phyloP scores from a whole-genome alignment of 805 yeast genomes.

The Teunomyces kruisii region DNA sequence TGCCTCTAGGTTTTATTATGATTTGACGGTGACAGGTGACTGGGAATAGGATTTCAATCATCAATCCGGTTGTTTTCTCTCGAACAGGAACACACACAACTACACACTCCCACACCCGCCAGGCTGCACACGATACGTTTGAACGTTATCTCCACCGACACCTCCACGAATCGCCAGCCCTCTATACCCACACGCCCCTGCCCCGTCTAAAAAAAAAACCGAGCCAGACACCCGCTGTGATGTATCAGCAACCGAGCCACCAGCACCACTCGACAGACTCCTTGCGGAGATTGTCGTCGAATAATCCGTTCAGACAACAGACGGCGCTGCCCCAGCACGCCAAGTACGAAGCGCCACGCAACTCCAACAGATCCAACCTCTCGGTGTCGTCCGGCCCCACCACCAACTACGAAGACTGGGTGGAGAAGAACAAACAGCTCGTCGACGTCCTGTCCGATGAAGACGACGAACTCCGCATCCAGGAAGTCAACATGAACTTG shows the following conservation, averaged over 20 bases:
- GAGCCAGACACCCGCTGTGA: no score
- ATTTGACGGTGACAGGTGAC: constrained; percentile 4
- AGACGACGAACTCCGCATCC: constrained; percentile 25
- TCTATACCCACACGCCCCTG: no score
- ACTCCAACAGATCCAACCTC: constrained; percentile 10
- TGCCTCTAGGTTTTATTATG: not conserved
- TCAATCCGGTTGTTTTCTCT: not conserved
- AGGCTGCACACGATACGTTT: no score
- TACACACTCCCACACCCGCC: no score
- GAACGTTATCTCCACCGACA: no score
- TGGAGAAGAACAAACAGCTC: constrained; percentile 44
- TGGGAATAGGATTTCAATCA: not conserved
- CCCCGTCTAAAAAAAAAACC: no score
- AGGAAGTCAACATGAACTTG: constrained; percentile 8
- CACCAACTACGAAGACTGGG: constrained; percentile 55
- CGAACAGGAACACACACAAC: not conserved
- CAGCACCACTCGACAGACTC: constrained; percentile 35
- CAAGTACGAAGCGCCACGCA: constrained; percentile 11
- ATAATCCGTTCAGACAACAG: constrained; percentile 67
- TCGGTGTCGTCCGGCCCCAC: constrained; percentile 5
- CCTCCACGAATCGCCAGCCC: no score
- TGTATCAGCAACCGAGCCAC: constrained; percentile 44
- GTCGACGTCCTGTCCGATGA: constrained; percentile 43
- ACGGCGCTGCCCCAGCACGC: constrained; percentile 7
- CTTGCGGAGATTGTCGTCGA: constrained; percentile 53